Evolutionary conservation across 2,329 filamentous ascomycete species (phyloP).

Genomic region (Diaporthe batatas): DNA sequence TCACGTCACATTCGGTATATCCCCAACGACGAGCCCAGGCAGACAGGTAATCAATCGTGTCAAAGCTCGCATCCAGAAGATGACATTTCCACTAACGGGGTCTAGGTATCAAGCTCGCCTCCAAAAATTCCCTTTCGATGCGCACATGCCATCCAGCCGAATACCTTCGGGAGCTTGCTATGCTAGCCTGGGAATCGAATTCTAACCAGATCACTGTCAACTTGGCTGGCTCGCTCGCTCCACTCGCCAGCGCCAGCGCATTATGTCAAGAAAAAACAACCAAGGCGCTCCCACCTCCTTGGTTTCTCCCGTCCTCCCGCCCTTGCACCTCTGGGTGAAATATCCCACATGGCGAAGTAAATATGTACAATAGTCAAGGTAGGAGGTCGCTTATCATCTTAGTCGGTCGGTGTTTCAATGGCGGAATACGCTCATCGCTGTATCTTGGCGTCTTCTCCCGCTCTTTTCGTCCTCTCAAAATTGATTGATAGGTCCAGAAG

Average conservation of each 20-base stretch:
- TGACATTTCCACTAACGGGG: conserved; percentile 28
- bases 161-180: conserved; percentile 3
- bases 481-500: not conserved
- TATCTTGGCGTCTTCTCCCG: not conserved
- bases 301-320: not conserved
- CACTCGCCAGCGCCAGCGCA: not conserved
- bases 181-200: conserved; percentile 26
- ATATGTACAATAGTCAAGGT: conserved; percentile 40
- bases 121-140: conserved; percentile 16
- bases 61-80: conserved; percentile 23
- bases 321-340: conserved; percentile 23
- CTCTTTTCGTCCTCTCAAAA: not conserved
- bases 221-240: conserved; percentile 1
- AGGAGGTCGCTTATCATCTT: conserved; percentile 27
- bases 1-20: not conserved
- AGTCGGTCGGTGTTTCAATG: conserved; percentile 21
- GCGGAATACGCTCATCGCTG: not conserved
- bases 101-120: conserved; percentile 33
- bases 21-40: not conserved
- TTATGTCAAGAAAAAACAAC: conserved; percentile 30
- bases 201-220: conserved; percentile 31
- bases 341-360: conserved; percentile 39
- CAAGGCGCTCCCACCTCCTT: conserved; percentile 11
- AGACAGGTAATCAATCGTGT: not conserved
- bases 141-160: conserved; percentile 29